These are phyloP conservation scores for Leptographium lundbergii DNA, from an alignment of 2,329 filamentous ascomycete species.

Conservation along the genomic window DNA sequence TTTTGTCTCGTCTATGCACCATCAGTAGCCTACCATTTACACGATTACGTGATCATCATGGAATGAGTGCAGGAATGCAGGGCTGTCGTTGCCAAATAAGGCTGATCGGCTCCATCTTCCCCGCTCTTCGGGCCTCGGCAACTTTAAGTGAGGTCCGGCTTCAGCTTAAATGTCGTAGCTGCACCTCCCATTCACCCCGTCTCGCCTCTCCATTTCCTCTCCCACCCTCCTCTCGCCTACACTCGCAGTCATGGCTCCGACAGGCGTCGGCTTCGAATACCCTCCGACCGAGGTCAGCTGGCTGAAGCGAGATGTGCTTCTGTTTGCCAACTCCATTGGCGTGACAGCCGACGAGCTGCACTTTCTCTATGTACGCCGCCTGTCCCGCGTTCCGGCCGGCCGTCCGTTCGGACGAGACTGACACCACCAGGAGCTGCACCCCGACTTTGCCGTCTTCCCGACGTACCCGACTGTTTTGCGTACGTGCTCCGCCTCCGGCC, in stretches of 20 bases:
- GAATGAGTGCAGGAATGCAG: background rate
- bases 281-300: slow-evolving; percentile 65
- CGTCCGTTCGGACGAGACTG: too few species aligned
- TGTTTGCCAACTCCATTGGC: slow-evolving; percentile 86
- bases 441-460: slow-evolving; percentile 76
- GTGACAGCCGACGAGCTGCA: slow-evolving; percentile 76
- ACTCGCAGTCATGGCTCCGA: slow-evolving; percentile 27
- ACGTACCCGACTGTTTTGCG: slow-evolving; percentile 75
- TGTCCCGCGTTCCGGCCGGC: too few species aligned
- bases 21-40: background rate
- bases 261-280: slow-evolving; percentile 66
- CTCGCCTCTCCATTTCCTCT: background rate
- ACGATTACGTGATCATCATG: background rate
- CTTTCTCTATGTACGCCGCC: slow-evolving; percentile 62
- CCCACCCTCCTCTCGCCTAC: background rate
- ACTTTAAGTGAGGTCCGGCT: background rate
- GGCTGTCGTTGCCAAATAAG: background rate
- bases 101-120: background rate
- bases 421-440: slow-evolving; percentile 61
- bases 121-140: slow-evolving; percentile 2
- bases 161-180: too few species aligned
- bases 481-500: slow-evolving; percentile 23
- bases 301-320: slow-evolving; percentile 75
- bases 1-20: background rate
- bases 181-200: too few species aligned